Percentiles rank a stretch among this genome's conserved stretches.
Conservation (phyloP, 371 early-diverging fungal genomes). For the Mortierella sp. region DNA sequence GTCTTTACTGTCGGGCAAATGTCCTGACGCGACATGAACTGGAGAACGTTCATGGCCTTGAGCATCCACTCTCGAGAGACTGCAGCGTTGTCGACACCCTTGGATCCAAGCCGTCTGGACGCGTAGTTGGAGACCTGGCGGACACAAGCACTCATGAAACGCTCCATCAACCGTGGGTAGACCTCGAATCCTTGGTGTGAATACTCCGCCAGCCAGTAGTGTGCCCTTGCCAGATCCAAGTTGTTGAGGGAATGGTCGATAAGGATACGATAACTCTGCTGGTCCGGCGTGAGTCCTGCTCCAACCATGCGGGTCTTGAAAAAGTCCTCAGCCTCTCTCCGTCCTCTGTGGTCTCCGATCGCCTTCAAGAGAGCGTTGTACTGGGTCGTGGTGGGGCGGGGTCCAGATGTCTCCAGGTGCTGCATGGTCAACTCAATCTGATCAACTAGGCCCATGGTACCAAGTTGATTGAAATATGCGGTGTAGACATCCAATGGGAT, state of each 20-base stretch:
- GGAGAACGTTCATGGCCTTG: constrained; percentile 33
- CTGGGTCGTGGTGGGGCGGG: constrained; percentile 18
- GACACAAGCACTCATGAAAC: constrained; percentile 35
- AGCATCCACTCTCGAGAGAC: constrained; percentile 44
- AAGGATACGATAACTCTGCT: constrained; percentile 34
- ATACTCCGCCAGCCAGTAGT: constrained; percentile 43
- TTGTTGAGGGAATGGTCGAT: constrained; percentile 26
- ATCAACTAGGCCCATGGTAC: neutral
- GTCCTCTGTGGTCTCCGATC: constrained; percentile 10
- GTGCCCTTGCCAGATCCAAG: constrained; percentile 19
- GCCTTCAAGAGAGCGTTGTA: constrained; percentile 39
- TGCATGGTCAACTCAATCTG: constrained; percentile 17
- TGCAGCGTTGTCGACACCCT: neutral
- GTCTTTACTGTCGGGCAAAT: constrained; percentile 24
- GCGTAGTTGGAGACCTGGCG: constrained; percentile 1
- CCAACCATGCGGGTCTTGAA: constrained; percentile 25
- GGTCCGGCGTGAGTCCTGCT: constrained; percentile 21
- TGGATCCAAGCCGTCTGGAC: neutral
- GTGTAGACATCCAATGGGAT: constrained; percentile 40
- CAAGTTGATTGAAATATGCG: constrained; percentile 7
- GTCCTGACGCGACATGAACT: constrained; percentile 25
- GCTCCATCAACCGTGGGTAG: constrained; percentile 28
- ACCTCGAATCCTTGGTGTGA: constrained; percentile 34
- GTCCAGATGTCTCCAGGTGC: constrained; percentile 24
- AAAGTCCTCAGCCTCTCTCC: constrained; percentile 1